Base-by-base conservation (phyloP, 1,139 yeast species). In the Candida sanyaensis region DNA sequence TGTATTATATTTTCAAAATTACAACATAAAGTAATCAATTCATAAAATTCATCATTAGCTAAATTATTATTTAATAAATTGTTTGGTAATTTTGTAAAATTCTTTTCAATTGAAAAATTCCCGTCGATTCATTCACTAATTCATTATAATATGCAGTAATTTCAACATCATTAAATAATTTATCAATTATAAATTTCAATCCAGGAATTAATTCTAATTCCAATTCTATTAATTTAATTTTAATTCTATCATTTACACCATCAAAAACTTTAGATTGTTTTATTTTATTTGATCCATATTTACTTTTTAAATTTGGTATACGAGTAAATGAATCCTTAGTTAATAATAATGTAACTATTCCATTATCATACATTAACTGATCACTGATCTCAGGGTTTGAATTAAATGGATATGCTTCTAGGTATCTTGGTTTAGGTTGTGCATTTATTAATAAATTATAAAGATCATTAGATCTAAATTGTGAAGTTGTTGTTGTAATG, bases 171-270 rank as follows among this genome's bases (percentile, higher is more conserved):
- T 23, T 21, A 21, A 29, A 13, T 32, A 17, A 37, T 8, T 37
- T 44, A 21, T 44, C 42, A 26, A 52, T 38, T 9, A 52, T 44
- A 34, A 33, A 46, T 36, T 52, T 44, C 26, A 52, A 39, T 37
- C 45, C 48, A 6, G 49, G 46, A 1, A 41, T 30, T 6, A 12
- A 21, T n/a, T 24, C 29, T 4, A 26, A 26, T 26, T 26, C 21
- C 3, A 8, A 38, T 38, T 31, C 21, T 17, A 17, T 17, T n/a
- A 31, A 31, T 31, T n/a, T 12, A 31, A 12, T 10, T 13, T 37
- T 28, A 37, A 26, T 26, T 27, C 33, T 11, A 28, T 38, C 21
- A 17, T 30, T 29, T 11, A 17, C 33, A 29, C 29, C 41, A 38
- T 12, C n/a, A 28, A 27, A 11, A 5, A 34, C 28, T 23, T n/a